Percentiles rank a stretch among this genome's conserved stretches.
Conservation (phyloP, 352 stramenopile species). For the Stramenopiles sp. region DNA sequence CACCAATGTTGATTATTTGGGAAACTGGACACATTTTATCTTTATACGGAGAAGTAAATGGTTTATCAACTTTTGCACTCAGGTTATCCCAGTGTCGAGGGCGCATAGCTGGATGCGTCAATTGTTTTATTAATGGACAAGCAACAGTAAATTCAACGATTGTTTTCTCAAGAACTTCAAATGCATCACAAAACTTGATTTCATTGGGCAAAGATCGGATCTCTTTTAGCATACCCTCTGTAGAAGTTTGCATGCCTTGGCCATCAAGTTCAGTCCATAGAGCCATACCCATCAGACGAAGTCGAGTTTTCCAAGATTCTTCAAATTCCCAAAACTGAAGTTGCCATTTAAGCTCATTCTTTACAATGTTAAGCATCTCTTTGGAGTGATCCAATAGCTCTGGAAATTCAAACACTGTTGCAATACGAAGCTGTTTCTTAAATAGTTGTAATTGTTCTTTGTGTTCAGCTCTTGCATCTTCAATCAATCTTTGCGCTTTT, state of each 20-base stretch:
- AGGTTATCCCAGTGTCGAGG: slow-evolving; percentile 20
- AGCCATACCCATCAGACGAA: not conserved
- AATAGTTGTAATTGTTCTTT: slow-evolving; percentile 9
- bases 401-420: slow-evolving; percentile 14
- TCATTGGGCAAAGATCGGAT: slow-evolving; percentile 47
- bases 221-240: slow-evolving; percentile 49
- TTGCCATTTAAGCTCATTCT: not conserved
- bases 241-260: slow-evolving; percentile 63
- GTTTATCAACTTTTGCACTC: slow-evolving; percentile 13
- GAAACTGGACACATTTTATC: slow-evolving; percentile 21
- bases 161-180: slow-evolving; percentile 32
- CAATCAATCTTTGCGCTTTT: slow-evolving; percentile 22
- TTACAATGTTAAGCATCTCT: slow-evolving; percentile 9
- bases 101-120: slow-evolving; percentile 24
- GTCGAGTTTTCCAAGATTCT: not conserved
- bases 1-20: slow-evolving; percentile 33
- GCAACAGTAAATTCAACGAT: slow-evolving; percentile 37
- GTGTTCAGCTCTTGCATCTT: slow-evolving; percentile 3
- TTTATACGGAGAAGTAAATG: slow-evolving; percentile 16
- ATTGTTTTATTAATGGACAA: slow-evolving; percentile 27
- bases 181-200: slow-evolving; percentile 60
- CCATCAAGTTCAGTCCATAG: slow-evolving; percentile 56
- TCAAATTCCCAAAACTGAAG: slow-evolving; percentile 7
- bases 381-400: slow-evolving; percentile 11
- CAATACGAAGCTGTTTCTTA: slow-evolving; percentile 25